These are phyloP conservation scores for Tricholoma bakamatsutake DNA, from an alignment of 768 basidiomycete species.

Conservation along the genomic window DNA sequence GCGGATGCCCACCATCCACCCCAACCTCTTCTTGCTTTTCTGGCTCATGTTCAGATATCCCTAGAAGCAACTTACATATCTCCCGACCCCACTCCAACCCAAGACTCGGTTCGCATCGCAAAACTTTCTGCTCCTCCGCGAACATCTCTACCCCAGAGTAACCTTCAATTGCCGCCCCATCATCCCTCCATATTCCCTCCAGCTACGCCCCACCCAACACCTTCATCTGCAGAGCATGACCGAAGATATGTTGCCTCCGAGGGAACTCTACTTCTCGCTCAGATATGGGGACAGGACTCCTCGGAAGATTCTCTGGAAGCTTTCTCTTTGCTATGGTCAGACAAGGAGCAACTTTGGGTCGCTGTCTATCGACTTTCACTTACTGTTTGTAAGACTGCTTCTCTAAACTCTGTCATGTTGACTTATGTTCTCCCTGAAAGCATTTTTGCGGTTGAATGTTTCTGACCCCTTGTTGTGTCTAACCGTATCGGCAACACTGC, in stretches of 20 bases:
- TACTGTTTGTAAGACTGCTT: conserved; percentile 62
- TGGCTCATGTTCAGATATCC: conserved; percentile 69
- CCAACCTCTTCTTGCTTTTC: conserved; percentile 48
- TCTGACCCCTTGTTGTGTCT: conserved; percentile 76
- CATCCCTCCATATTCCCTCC: conserved; percentile 77
- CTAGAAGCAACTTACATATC: conserved; percentile 81
- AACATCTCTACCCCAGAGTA: conserved; percentile 36
- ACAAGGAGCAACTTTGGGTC: conserved; percentile 59
- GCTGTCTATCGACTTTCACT: conserved; percentile 73
- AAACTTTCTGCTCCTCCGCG: conserved; percentile 48
- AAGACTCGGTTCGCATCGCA: conserved; percentile 31
- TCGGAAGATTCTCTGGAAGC: conserved; percentile 42
- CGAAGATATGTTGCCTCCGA: conserved; percentile 72
- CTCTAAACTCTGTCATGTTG: neutral
- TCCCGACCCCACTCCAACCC: conserved; percentile 30
- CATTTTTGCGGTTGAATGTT: conserved; percentile 66
- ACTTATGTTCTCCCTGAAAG: conserved; percentile 31
- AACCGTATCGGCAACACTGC: conserved; percentile 81
- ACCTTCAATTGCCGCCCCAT: conserved; percentile 28
- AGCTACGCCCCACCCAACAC: conserved; percentile 79
- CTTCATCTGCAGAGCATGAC: conserved; percentile 66
- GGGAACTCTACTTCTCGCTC: conserved; percentile 65
- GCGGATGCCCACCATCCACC: conserved; percentile 35
- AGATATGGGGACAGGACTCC: conserved; percentile 67
- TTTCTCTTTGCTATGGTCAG: conserved; percentile 65